A percentile compares a stretch with the other conserved stretches of the same genome.
phyloP scores from a whole-genome alignment of 2,329 filamentous ascomycete species.

The Aspergillus pseudotamarii region DNA sequence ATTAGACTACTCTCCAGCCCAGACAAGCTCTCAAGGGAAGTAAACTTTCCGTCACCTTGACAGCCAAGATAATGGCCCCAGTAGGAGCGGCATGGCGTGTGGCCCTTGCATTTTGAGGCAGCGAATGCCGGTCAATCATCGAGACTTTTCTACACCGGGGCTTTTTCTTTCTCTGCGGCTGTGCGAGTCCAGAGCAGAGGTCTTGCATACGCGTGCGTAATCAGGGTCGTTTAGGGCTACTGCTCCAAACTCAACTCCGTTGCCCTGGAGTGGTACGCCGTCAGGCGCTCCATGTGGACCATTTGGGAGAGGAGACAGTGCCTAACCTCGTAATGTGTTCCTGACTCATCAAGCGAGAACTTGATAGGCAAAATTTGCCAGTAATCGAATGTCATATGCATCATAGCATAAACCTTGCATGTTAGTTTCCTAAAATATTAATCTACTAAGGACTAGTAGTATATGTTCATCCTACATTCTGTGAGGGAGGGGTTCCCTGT shows the following conservation, averaged over 20 bases:
- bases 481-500: neutral
- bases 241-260: neutral
- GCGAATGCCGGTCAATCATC: neutral
- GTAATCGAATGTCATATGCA: neutral
- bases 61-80: neutral
- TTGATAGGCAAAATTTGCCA: neutral
- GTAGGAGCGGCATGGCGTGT: neutral
- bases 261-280: neutral
- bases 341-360: neutral
- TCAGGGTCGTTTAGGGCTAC: neutral
- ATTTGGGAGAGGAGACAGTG: neutral
- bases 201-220: conserved; percentile 8
- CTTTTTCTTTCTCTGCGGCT: neutral
- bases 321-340: neutral
- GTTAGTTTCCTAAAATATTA: neutral
- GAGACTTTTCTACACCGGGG: neutral
- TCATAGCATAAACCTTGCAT: neutral
- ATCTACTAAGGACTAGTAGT: neutral
- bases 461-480: neutral
- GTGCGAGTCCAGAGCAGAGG: neutral
- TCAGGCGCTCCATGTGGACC: neutral
- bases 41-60: neutral
- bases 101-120: neutral
- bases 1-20: neutral
- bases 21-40: neutral